Evolutionary conservation across 805 yeast species (phyloP).

Genomic region (Candida sphagnicola): DNA sequence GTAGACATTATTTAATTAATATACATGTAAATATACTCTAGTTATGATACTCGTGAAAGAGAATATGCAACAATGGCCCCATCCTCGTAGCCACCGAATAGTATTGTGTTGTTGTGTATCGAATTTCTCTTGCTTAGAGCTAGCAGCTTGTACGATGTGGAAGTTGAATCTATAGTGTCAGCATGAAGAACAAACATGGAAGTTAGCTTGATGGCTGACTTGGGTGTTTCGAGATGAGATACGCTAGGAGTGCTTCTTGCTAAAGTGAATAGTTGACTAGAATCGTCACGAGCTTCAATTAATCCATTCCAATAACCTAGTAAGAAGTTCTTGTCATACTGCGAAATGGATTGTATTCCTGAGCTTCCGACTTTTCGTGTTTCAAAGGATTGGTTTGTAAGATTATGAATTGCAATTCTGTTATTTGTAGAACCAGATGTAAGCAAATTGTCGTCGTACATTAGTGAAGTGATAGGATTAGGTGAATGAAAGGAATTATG

Average conservation of each 20-base stretch:
- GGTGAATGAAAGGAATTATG: slow-evolving; percentile 42
- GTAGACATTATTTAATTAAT: not conserved
- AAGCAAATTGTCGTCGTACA: slow-evolving; percentile 23
- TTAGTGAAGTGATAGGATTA: slow-evolving; percentile 50
- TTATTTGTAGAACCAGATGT: slow-evolving; percentile 50
- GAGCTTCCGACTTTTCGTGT: slow-evolving; percentile 11
- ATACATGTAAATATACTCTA: not conserved
- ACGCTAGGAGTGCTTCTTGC: slow-evolving; percentile 1
- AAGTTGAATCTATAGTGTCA: not conserved
- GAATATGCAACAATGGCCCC: slow-evolving; percentile 45
- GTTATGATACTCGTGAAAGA: not conserved
- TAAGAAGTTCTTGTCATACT: slow-evolving; percentile 20
- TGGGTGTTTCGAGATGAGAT: not conserved
- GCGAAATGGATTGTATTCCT: slow-evolving; percentile 21
- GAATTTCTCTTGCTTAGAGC: slow-evolving; percentile 10
- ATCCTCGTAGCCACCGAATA: slow-evolving; percentile 50
- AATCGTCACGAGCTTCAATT: slow-evolving; percentile 12
- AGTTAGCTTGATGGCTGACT: slow-evolving; percentile 1
- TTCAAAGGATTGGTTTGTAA: not conserved
- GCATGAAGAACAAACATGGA: not conserved
- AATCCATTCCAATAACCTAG: slow-evolving; percentile 53
- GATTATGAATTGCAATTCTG: slow-evolving; percentile 27
- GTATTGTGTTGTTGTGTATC: not conserved
- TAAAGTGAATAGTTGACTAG: not conserved
- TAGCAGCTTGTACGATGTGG: slow-evolving; percentile 8